Percentiles rank a stretch among this genome's conserved stretches.
phyloP scores from a whole-genome alignment of 164 flowering plant genomes.

The Saururus chinensis region DNA sequence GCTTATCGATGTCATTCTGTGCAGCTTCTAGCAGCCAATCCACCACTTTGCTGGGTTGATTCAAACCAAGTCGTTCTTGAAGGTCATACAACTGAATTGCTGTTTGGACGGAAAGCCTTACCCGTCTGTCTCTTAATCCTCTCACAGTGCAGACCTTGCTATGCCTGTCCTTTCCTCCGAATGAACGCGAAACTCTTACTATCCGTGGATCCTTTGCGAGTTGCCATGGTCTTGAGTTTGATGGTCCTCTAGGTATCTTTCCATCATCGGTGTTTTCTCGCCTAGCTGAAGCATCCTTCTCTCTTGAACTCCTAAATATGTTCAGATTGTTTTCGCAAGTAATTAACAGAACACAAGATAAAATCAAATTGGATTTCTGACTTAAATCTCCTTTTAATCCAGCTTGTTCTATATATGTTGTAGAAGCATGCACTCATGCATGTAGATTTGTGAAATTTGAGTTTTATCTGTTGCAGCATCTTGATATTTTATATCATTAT shows the following conservation, averaged over 20 bases:
- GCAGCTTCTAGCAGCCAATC: conserved; percentile 78
- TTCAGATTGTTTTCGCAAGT: conserved; percentile 1
- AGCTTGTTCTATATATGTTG: too few relatives aligned
- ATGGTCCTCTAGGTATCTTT: conserved; percentile 22
- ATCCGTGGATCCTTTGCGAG: conserved; percentile 61
- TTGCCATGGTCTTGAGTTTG: conserved; percentile 43
- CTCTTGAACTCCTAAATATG: conserved; percentile 33
- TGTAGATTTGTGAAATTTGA: too few relatives aligned
- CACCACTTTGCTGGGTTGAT: conserved; percentile 81
- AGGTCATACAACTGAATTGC: conserved; percentile 86
- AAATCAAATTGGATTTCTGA: too few relatives aligned
- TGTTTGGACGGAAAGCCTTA: conserved; percentile 79
- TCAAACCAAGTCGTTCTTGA: conserved; percentile 73
- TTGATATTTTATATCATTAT: too few relatives aligned
- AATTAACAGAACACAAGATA: not conserved
- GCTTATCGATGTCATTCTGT: conserved; percentile 56
- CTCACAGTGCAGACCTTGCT: conserved; percentile 78
- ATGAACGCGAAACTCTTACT: conserved; percentile 63
- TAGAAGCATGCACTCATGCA: too few relatives aligned
- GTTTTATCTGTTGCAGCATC: too few relatives aligned
- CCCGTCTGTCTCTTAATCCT: conserved; percentile 76
- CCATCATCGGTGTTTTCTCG: conserved; percentile 18
- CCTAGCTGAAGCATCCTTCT: conserved; percentile 23
- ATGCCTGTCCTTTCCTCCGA: conserved; percentile 84
- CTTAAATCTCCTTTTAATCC: too few relatives aligned